phyloP scores from a whole-genome alignment of 129 eudicot species.

The Erigeron canadensis region DNA sequence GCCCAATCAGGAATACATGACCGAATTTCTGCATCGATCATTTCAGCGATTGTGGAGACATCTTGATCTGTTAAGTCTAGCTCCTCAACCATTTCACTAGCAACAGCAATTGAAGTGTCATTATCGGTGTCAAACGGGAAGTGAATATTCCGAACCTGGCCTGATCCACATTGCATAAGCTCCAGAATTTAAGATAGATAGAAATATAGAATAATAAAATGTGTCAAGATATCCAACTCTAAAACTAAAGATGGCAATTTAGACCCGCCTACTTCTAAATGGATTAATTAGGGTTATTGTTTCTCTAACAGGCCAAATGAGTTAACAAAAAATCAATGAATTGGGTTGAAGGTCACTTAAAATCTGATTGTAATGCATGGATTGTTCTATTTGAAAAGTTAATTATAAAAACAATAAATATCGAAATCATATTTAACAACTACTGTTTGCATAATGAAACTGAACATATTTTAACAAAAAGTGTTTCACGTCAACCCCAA shows the following conservation, averaged over 20 bases:
- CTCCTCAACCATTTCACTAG: conserved; percentile 99
- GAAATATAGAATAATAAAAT: background rate
- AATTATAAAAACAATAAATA: no score
- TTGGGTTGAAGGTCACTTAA: no score
- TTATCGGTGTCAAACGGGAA: conserved; percentile 88
- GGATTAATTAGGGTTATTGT: background rate
- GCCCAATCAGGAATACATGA: conserved; percentile 88
- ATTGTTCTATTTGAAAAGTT: no score
- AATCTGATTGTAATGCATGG: background rate
- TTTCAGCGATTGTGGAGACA: conserved; percentile 69
- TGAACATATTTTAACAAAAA: background rate
- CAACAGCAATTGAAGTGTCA: conserved; percentile 94
- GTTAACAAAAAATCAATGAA: background rate
- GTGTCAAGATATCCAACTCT: background rate
- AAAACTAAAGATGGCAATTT: background rate
- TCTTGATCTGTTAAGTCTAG: conserved; percentile 92
- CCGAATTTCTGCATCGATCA: conserved; percentile 85
- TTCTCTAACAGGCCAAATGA: background rate
- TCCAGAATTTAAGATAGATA: conserved; percentile 7
- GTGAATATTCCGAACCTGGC: conserved; percentile 81
- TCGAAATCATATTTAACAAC: background rate
- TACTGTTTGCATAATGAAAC: no score
- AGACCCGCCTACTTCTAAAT: background rate
- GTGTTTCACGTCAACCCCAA: conserved; percentile 11
- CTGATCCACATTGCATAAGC: conserved; percentile 41